Base-by-base conservation (phyloP, 2,329 filamentous ascomycete genomes). In the Paraphaeosphaeria sporulosa region DNA sequence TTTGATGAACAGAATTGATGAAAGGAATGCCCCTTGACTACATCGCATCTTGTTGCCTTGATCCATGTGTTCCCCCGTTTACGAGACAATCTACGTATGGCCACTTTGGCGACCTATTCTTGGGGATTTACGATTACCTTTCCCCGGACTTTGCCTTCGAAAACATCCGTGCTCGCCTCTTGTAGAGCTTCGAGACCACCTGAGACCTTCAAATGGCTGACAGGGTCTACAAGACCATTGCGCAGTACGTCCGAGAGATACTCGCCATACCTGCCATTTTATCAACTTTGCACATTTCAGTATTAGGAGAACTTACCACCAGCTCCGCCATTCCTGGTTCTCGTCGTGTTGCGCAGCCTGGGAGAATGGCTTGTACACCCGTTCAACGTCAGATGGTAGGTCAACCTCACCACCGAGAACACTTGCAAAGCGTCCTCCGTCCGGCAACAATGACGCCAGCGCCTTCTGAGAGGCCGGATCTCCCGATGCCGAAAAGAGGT, bases 401-500 rank as follows among this genome's bases (percentile, higher is more conserved):
- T 71, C 65, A 34, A 69, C 58, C 17, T 61, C 62, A 10, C 65
- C 64, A 7, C 68, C 64, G 15, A 73, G 59, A 8, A 71, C 65
- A 17, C 69, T 70, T 4, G 63, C 67, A 36, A 71, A 72, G 21
- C 48, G 55, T 17, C 70, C 68, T n/a, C 69, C 68, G 17, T 62
- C 36, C 4, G 66, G 62, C 7, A 73, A 54, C 38, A 73, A 57
- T 30, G 64, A 62, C n/a, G 63, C 66, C 43, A 73, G 47, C 27
- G 67, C 68, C 58, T 67, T 61, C 32, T 75, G 68, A 8, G 70
- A 73, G 1, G 60, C 48, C n/a, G 58, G 49, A 56, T 73, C 70
- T 3, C 69, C 71, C 38, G 69, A 72, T 15, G 60, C 69, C n/a
- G 66, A 70, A 36, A 73, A 68, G 17, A 71, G 42, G 44, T 71